Evolutionary conservation across 1,284 basidiomycete species (phyloP).

Genomic region (Cryptococcus sp.): DNA sequence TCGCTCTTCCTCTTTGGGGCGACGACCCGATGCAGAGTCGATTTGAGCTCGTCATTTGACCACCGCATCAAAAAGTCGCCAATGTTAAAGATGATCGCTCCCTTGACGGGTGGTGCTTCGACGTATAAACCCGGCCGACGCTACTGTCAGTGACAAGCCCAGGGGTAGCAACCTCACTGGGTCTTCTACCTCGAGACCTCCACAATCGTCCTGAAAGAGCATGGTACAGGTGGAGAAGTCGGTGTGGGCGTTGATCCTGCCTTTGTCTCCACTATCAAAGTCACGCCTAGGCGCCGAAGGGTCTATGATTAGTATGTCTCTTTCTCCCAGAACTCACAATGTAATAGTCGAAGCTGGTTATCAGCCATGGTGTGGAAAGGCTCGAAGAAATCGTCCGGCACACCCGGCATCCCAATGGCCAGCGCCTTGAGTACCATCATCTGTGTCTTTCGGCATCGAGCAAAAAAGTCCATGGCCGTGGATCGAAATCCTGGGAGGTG

Average conservation of each 20-base stretch:
- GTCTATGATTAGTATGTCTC: constrained; percentile 9
- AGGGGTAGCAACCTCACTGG: constrained; percentile 30
- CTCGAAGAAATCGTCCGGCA: constrained; percentile 32
- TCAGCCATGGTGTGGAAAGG: constrained; percentile 46
- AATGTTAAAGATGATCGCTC: constrained; percentile 57
- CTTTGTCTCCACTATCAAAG: constrained; percentile 48
- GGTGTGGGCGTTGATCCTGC: constrained; percentile 56
- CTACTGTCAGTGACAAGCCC: constrained; percentile 1
- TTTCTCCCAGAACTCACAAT: constrained; percentile 43
- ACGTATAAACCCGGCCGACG: constrained; percentile 49
- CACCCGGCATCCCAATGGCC: constrained; percentile 50
- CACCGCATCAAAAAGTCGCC: constrained; percentile 60
- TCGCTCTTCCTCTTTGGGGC: constrained; percentile 45
- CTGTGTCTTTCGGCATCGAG: constrained; percentile 50
- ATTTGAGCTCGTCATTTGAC: constrained; percentile 58
- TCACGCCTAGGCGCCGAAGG: constrained; percentile 26
- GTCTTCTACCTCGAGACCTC: constrained; percentile 59
- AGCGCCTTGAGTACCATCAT: constrained; percentile 52
- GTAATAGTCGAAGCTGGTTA: constrained; percentile 57
- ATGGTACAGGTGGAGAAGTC: constrained; percentile 59
- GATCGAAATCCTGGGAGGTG: constrained; percentile 56
- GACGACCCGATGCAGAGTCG: constrained; percentile 58
- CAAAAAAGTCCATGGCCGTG: constrained; percentile 53
- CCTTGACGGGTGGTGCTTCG: constrained; percentile 52
- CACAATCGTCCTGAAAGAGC: constrained; percentile 57